Evolutionary conservation across 208 protist species (phyloP), one percentile per base, ranked within the genome.

Genomic region (Crithidia brevicula): DNA sequence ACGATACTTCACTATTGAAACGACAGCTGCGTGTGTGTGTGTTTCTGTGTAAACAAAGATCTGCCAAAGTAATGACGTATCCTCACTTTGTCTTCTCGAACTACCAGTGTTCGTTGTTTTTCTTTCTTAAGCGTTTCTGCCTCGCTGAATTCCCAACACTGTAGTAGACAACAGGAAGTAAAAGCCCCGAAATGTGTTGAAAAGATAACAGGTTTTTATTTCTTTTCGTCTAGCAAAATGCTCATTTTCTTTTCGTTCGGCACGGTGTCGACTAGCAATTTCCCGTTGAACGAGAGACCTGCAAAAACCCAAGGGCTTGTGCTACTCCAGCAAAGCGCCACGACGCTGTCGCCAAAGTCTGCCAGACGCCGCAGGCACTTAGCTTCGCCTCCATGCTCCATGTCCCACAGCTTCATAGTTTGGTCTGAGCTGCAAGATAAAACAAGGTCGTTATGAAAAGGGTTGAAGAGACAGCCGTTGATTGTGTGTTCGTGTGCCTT

Each of bases 231-330:
- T 11, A 94, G 69, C 6, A 94, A 64, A 78, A 96, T 92, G 16
- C 80, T 78, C 80, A 94, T 84, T 75, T 95, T 94, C 30, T 85
- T 90, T 30, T 93, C 84, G 30, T 91, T 85, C 28, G 90, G 88
- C 4, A 96, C 89, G 0, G 71, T 79, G 68, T 95, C 84, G 0
- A 97, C 82, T 3, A 97, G 38, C 3, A 97, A 72, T 46, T 89
- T 91, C 33, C 91, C 89, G 54, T 93, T 93, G 67, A 82, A 94
- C 4, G 91, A 95, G 11, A 97, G 57, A n/a, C 85, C 84, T 10
- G 85, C 89, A 80, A 89, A 97, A 0, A 95, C 83, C 91, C 93
- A 97, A 4, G 89, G 89, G 16, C 79, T 82, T 25, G 46, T 71
- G 52, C 74, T 81, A 38, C 89, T 96, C 91, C 93, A 97, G 67